Conservation (phyloP, 2,329 filamentous ascomycete genomes). For the Leptosphaerulina australis region DNA sequence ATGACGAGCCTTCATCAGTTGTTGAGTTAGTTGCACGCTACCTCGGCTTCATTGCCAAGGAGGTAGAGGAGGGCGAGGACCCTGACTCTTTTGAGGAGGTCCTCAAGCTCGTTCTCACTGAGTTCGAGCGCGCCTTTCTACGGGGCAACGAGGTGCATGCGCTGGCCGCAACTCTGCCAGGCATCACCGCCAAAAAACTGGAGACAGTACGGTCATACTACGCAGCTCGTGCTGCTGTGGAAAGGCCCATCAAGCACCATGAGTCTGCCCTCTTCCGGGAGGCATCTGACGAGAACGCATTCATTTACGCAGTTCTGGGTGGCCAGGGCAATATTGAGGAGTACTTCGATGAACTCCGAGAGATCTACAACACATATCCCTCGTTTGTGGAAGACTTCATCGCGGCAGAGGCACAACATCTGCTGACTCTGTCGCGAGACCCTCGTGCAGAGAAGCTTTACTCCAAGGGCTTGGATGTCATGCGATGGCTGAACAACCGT, state of each 20-base stretch:
- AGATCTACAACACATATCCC: slow-evolving; percentile 89
- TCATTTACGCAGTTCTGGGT: slow-evolving; percentile 92
- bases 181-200: slow-evolving; percentile 91
- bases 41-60: slow-evolving; percentile 84
- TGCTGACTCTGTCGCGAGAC: slow-evolving; percentile 84
- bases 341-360: slow-evolving; percentile 96
- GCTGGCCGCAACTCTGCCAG: slow-evolving; percentile 80
- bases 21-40: slow-evolving; percentile 92
- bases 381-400: slow-evolving; percentile 89
- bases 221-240: slow-evolving; percentile 79
- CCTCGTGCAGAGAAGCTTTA: slow-evolving; percentile 93
- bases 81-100: slow-evolving; percentile 92
- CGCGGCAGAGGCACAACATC: slow-evolving; percentile 77
- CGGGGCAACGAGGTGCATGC: slow-evolving; percentile 96
- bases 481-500: slow-evolving; percentile 87
- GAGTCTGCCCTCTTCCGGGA: slow-evolving; percentile 92
- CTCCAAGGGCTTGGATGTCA: slow-evolving; percentile 92
- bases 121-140: slow-evolving; percentile 95
- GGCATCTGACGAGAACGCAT: slow-evolving; percentile 80
- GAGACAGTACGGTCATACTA: slow-evolving; percentile 91
- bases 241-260: slow-evolving; percentile 86
- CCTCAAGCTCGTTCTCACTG: slow-evolving; percentile 87
- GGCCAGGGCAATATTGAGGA: slow-evolving; percentile 99
- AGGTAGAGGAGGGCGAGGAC: slow-evolving; percentile 92
- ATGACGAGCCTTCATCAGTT: slow-evolving; percentile 98